Evolutionary conservation across 345 rosid genomes (phyloP), one percentile per base, ranked within the genome.

Genomic region (Brassica juncea): DNA sequence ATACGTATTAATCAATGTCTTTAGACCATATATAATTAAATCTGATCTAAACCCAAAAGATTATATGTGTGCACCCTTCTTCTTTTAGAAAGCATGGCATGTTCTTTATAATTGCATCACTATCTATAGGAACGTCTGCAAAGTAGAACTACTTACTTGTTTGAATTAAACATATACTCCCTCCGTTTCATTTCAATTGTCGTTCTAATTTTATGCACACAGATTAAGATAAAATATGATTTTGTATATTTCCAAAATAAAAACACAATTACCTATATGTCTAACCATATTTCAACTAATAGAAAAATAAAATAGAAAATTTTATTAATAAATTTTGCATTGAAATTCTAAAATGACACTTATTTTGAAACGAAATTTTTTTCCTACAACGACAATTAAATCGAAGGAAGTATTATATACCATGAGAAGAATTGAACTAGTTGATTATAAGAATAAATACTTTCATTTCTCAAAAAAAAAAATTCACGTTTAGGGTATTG

Each of bases 1-100:
- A 7, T n/a, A 79, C 57, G 82, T 68, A 73, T 6, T 60, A 73
- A 60, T 79, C 75, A 80, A 14, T 69, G 75, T 62, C 79, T 69
- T 69, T 74, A 73, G n/a, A 44, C 11, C 75, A 66, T 3, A 44
- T 34, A 74, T 74, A 59, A 68, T 73, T 73, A 66, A 60, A 19
- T 35, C 37, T 52, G 35, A 52, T 60, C 73, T 31, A 73, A 66
- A 6, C 34, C 70, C 35, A 35, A 52, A 68, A 68, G 5, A 73
- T 25, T 23, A 34, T 10, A 49, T 60, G 3, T 44, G 39, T 59
- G 64, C 74, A 79, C 31, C 83, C 61, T 74, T 74, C 82, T 80
- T 49, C 72, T 69, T 63, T 74, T 74, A 19, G 79, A 69, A 80
- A 69, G 39, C 8, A 35, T 68, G 54, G 21, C 49, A 25, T 49